phyloP scores from a whole-genome alignment of 2,329 filamentous ascomycete genomes.

The Emergomyces orientalis region DNA sequence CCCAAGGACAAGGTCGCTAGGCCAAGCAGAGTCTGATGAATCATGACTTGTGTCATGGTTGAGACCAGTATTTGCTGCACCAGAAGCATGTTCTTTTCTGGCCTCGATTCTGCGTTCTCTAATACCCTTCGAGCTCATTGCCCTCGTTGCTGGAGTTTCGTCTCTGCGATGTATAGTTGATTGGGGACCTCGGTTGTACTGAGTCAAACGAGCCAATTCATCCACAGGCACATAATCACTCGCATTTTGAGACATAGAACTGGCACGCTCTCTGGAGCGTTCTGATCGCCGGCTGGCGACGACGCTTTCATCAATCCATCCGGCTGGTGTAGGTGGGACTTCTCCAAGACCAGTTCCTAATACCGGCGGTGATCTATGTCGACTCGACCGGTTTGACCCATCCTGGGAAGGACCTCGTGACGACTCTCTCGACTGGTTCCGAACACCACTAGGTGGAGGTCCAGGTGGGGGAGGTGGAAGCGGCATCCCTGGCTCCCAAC shows the following conservation, averaged over 20 bases:
- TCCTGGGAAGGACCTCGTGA: conserved; percentile 1
- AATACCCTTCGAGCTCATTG: conserved; percentile 51
- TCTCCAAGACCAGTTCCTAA: conserved; percentile 33
- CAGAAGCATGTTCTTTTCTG: conserved; percentile 44
- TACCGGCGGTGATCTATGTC: conserved; percentile 27
- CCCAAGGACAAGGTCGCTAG: conserved; percentile 44
- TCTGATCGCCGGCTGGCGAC: background rate
- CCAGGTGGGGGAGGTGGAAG: conserved; percentile 40
- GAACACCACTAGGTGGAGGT: conserved; percentile 30
- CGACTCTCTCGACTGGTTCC: background rate
- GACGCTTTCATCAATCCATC: conserved; percentile 32
- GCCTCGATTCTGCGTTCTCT: conserved; percentile 58
- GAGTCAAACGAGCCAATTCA: conserved; percentile 34
- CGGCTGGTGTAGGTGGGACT: conserved; percentile 38
- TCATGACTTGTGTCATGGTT: conserved; percentile 26
- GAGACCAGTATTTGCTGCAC: conserved; percentile 35
- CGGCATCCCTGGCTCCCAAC: conserved; percentile 39
- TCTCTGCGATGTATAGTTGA: conserved; percentile 2
- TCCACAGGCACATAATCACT: conserved; percentile 6
- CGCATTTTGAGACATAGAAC: background rate
- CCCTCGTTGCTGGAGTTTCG: conserved; percentile 29
- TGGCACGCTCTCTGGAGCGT: background rate
- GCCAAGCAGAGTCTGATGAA: conserved; percentile 24
- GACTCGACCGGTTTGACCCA: conserved; percentile 14
- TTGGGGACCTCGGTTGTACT: conserved; percentile 15